Evolutionary conservation across 805 yeast genomes (phyloP), one percentile per base, ranked within the genome.

Genomic region (Candida gorgasii): DNA sequence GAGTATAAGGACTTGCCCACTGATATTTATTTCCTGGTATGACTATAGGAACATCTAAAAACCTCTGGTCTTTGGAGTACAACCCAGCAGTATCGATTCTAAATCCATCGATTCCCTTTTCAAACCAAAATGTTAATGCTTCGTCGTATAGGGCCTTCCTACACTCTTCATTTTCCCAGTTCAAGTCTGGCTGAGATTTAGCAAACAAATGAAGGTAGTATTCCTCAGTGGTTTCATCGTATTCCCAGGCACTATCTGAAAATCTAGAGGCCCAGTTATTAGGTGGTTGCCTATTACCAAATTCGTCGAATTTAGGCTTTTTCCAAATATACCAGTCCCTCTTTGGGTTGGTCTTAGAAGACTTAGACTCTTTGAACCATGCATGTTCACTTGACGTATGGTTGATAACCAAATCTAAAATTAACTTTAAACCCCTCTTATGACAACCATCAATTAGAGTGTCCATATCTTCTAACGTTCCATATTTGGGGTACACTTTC

Each of bases 291-390:
- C 80, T 69, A 40, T 66, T 67, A 17, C 82, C 82, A 14, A 65
- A 52, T 13, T 58, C 62, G 46, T 73, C 78, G 53, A 65, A 70
- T 37, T 57, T 68, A 18, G 79, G 69, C 19, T 75, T 72, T 49
- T 67, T 74, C 84, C 84, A 79, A 47, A 76, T 65, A 60, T 76
- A 77, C 82, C 82, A 78, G 58, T 79, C 81, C 55, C 84, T 69
- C 62, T 79, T 78, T 5, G 80, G 73, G 57, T 73, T 76, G 36
- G 67, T 61, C 50, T 64, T 71, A 14, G 80, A 73, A 3, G 76
- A 63, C 41, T 78, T 59, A 6, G 80, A 75, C 53, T 79, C 80
- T 53, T 75, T 62, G 62, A 79, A 79, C 84, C 84, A 79, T 35
- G 59, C 65, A 58, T 79, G 84, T 56, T 75, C 75, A 28, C 66